Percentiles rank a stretch among this genome's conserved stretches.
Evolutionary conservation across 345 rosid species (phyloP).

Genomic region (Cochlearia excelsa): DNA sequence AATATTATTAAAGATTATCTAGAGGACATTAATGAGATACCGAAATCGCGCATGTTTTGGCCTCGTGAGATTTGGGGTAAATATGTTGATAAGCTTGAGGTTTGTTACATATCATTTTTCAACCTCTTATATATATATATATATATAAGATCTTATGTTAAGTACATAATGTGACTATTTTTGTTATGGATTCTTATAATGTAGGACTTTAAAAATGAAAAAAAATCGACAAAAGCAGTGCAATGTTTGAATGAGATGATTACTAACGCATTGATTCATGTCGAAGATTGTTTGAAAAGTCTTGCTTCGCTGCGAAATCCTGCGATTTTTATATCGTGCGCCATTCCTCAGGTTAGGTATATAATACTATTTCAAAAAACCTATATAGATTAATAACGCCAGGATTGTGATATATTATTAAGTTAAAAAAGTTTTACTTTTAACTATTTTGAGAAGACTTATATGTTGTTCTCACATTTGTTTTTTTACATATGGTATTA

Average conservation of each 20-base stretch:
- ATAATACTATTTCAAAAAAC: background rate
- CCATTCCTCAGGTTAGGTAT: constrained; percentile 67
- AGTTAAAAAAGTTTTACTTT: too few species aligned
- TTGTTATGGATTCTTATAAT: background rate
- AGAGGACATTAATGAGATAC: constrained; percentile 92
- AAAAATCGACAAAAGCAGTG: constrained; percentile 71
- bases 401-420: background rate
- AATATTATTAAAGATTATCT: constrained; percentile 84
- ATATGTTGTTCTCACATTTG: background rate
- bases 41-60: constrained; percentile 95
- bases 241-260: constrained; percentile 91
- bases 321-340: constrained; percentile 69
- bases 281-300: constrained; percentile 66
- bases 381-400: background rate
- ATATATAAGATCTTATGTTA: background rate
- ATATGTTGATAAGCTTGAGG: constrained; percentile 89
- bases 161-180: background rate
- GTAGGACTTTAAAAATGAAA: constrained; percentile 80
- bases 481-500: constrained; percentile 24
- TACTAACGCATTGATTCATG: constrained; percentile 69
- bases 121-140: constrained; percentile 3
- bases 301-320: constrained; percentile 56
- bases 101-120: constrained; percentile 35
- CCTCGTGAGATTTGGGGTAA: constrained; percentile 88
- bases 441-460: too few species aligned